Evolutionary conservation across 2,329 filamentous ascomycete genomes (phyloP).

Genomic region (Venturia carpophila): DNA sequence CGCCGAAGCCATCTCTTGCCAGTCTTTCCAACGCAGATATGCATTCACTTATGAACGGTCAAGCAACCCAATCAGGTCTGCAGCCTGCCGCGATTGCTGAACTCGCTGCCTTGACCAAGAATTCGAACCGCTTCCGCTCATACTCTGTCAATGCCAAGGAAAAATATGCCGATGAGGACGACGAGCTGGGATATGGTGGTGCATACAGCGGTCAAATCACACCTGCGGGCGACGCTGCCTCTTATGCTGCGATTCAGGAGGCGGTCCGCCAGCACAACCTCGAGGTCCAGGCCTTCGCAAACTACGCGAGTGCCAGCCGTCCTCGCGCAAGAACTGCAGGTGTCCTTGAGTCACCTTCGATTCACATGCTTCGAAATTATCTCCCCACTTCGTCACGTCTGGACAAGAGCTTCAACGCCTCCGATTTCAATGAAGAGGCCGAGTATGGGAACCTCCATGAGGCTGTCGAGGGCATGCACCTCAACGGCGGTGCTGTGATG

Average conservation of each 20-base stretch:
- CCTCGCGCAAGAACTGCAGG: constrained; percentile 88
- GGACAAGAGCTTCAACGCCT: constrained; percentile 65
- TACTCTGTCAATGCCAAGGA: constrained; percentile 99
- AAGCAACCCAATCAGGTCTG: constrained; percentile 35
- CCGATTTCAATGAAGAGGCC: constrained; percentile 67
- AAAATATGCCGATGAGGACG: constrained; percentile 85
- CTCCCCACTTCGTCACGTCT: constrained; percentile 68
- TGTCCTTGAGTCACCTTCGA: constrained; percentile 70
- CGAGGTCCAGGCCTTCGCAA: constrained; percentile 86
- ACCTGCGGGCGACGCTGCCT: constrained; percentile 48
- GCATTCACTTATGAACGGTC: constrained; percentile 37
- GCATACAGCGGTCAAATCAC: constrained; percentile 53
- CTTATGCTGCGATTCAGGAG: constrained; percentile 55
- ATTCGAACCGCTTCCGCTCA: constrained; percentile 79
- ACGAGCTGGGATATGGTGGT: constrained; percentile 55
- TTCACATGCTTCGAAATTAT: constrained; percentile 59
- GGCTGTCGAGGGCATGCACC: constrained; percentile 71
- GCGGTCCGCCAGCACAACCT: constrained; percentile 86
- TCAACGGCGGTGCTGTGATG: constrained; percentile 52
- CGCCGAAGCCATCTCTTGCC: constrained; percentile 70
- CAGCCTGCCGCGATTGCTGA: constrained; percentile 61
- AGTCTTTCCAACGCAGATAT: constrained; percentile 55
- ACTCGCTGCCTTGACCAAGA: constrained; percentile 63
- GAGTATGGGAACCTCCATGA: constrained; percentile 75
- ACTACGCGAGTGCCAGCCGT: constrained; percentile 69